phyloP scores from a whole-genome alignment of 2,329 filamentous ascomycete genomes.

The Fusarium haematococcum region DNA sequence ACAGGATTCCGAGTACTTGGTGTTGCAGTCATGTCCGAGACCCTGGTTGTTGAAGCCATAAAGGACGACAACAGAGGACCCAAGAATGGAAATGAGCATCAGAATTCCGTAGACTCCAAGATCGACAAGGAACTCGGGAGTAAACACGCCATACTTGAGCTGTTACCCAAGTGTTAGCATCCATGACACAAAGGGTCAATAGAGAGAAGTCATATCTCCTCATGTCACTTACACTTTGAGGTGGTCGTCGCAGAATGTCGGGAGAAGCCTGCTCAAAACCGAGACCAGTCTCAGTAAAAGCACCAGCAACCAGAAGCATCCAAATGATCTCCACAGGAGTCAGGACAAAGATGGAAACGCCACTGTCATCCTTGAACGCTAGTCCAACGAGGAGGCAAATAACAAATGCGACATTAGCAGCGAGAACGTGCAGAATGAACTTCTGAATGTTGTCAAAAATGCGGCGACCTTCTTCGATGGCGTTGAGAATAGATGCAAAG shows the following conservation, averaged over 20 bases:
- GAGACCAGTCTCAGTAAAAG: conserved; percentile 77
- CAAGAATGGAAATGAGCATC: conserved; percentile 70
- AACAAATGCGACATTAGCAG: conserved; percentile 76
- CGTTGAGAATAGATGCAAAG: conserved; percentile 60
- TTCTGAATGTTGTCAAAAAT: conserved; percentile 81
- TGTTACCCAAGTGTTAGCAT: conserved; percentile 9
- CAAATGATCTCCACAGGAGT: conserved; percentile 79
- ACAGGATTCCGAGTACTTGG: conserved; percentile 61
- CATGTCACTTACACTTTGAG: conserved; percentile 47
- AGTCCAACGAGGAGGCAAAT: conserved; percentile 75
- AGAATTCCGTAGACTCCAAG: conserved; percentile 73
- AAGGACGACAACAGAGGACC: conserved; percentile 68
- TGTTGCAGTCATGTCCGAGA: conserved; percentile 70
- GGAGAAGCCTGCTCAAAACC: conserved; percentile 76
- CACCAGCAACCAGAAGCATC: conserved; percentile 80
- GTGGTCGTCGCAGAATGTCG: conserved; percentile 75
- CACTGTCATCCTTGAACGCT: conserved; percentile 73
- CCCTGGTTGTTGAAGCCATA: conserved; percentile 67
- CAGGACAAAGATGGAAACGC: conserved; percentile 76
- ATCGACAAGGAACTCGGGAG: conserved; percentile 71
- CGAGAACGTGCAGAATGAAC: conserved; percentile 74
- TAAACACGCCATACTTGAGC: conserved; percentile 69
- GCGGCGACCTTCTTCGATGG: conserved; percentile 73
- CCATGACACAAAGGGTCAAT: no score
- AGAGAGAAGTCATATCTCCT: not conserved